phyloP scores from a whole-genome alignment of 176 grass and related monocot genomes.

The Avena atlantica region DNA sequence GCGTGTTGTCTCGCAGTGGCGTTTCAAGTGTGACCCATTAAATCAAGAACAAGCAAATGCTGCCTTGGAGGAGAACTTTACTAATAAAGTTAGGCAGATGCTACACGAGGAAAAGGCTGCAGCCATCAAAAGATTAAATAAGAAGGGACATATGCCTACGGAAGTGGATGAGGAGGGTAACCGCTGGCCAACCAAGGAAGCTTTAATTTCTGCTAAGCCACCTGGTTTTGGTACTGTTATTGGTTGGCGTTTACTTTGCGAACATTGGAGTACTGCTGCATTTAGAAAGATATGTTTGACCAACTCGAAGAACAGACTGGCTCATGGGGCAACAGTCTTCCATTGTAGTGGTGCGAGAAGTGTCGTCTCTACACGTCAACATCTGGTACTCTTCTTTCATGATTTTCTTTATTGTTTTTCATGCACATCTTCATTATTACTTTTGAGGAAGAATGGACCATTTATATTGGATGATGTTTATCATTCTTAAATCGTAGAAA shows the following conservation, averaged over 20 bases:
- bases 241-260: not conserved
- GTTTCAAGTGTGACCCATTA: no score
- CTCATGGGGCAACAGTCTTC: not conserved
- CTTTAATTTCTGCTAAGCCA: not conserved
- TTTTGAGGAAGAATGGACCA: not conserved
- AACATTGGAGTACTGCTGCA: not conserved
- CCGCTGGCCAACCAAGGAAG: not conserved
- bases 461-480: not conserved
- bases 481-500: not conserved
- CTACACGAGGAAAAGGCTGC: no score
- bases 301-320: not conserved
- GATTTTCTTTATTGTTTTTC: not conserved
- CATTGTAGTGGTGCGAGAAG: not conserved
- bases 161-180: not conserved
- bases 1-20: no score
- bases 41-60: no score
- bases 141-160: not conserved
- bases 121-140: not conserved
- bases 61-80: no score
- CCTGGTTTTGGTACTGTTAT: not conserved
- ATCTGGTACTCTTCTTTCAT: not conserved
- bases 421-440: no score
- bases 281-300: not conserved
- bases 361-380: not conserved
- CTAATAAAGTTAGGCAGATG: no score